phyloP scores from a whole-genome alignment of 2,329 filamentous ascomycete genomes.

The Zymoseptoria brevis region DNA sequence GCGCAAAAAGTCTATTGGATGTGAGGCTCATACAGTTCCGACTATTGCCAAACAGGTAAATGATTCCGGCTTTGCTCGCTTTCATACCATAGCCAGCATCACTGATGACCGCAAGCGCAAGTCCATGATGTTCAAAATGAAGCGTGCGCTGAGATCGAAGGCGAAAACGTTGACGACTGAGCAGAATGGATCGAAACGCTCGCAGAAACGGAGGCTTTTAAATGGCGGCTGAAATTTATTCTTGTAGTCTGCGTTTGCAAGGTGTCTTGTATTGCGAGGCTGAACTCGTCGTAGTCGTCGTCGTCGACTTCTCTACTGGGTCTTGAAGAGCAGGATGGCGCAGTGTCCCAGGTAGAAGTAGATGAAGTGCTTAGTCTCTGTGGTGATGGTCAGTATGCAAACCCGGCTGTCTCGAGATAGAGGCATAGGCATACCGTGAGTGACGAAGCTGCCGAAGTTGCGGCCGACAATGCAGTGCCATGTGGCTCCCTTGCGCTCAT shows the following conservation, averaged over 20 bases:
- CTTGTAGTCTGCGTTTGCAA: not conserved
- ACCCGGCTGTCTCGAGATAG: not conserved
- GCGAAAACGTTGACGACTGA: not conserved
- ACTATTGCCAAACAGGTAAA: not conserved
- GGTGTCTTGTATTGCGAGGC: not conserved
- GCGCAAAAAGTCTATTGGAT: not conserved
- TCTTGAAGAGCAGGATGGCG: slow-evolving; percentile 98
- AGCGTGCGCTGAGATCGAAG: not conserved
- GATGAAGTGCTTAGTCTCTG: slow-evolving; percentile 99
- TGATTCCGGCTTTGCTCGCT: not conserved
- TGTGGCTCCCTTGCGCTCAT: slow-evolving; percentile 91
- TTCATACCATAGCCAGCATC: not conserved
- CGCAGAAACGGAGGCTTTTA: not conserved
- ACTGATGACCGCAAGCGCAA: not conserved
- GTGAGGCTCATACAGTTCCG: not conserved
- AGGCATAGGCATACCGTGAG: slow-evolving; percentile 61
- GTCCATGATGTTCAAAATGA: not conserved
- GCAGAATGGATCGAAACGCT: not conserved
- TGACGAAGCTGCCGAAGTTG: slow-evolving; percentile 99
- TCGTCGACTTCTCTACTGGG: slow-evolving; percentile 57
- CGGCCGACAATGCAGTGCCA: slow-evolving; percentile 99
- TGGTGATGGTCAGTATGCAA: slow-evolving; percentile 13
- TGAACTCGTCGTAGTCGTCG: not conserved
- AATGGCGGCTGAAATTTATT: not conserved
- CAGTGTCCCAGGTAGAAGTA: slow-evolving; percentile 99